These are phyloP conservation scores for Myochromella boudieri DNA, from an alignment of 768 basidiomycete species.

Conservation along the genomic window DNA sequence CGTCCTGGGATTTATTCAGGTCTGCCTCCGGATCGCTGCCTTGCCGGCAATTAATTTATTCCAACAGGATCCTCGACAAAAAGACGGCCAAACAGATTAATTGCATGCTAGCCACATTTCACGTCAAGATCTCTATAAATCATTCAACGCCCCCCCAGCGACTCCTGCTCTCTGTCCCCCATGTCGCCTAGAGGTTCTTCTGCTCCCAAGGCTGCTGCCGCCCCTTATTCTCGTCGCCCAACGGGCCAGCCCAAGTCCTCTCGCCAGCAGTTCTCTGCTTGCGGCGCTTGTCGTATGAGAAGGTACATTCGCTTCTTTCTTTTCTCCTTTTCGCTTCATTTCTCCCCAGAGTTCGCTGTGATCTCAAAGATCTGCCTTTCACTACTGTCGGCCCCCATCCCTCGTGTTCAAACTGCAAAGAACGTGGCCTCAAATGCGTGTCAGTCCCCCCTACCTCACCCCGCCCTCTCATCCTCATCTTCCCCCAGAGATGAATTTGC, in stretches of 20 bases:
- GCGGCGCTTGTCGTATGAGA: conserved; percentile 89
- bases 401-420: conserved; percentile 86
- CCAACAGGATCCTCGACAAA: conserved; percentile 32
- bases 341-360: conserved; percentile 79
- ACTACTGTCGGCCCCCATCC: conserved; percentile 44
- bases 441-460: conserved; percentile 40
- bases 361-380: conserved; percentile 80
- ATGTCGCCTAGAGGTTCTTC: conserved; percentile 63
- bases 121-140: conserved; percentile 40
- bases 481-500: conserved; percentile 81
- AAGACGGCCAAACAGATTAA: conserved; percentile 21
- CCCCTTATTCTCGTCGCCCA: conserved; percentile 50
- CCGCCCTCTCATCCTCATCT: conserved; percentile 3
- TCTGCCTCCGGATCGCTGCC: conserved; percentile 23
- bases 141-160: conserved; percentile 23
- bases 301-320: conserved; percentile 42
- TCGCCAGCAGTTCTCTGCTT: conserved; percentile 88
- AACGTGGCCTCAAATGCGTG: conserved; percentile 93
- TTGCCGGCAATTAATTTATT: conserved; percentile 30
- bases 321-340: conserved; percentile 15
- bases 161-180: conserved; percentile 17
- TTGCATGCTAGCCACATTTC: conserved; percentile 17
- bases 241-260: conserved; percentile 71
- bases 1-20: conserved; percentile 1
- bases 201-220: conserved; percentile 28